Evolutionary conservation across 2,329 filamentous ascomycete genomes (phyloP), one percentile per base, ranked within the genome.

Genomic region (Beauveria brongniartii): DNA sequence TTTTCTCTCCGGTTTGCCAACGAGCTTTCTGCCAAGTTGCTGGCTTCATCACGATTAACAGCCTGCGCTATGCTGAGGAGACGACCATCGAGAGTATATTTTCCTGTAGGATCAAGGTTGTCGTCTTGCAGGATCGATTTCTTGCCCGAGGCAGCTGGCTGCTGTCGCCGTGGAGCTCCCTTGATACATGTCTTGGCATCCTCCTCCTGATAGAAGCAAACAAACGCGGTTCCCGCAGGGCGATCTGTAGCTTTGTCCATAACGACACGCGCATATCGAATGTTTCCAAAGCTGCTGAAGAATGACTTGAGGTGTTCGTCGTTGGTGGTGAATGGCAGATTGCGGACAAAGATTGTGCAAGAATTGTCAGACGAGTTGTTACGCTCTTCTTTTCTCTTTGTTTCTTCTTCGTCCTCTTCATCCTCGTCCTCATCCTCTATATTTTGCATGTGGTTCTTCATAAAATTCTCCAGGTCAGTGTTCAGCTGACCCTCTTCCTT

Each of bases 221-320:
- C 93, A 69, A 99, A 99, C 4, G 89, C 94, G 37, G 93, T 97
- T 28, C 94, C 94, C 53, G 90, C 91, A 2, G 94, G 91, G 56
- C 91, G 87, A 67, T 92, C 92, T 0, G 91, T 96, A 26, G 86
- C 84, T 52, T 82, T 87, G 71, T 99, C 93, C 71, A 95, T 83
- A 43, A 99, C 95, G 10, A 97, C 87, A 65, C 95, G 84, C 5
- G 93, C 94, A 72, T 97, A 99, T 43, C 92, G 85, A 44, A 97
- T 79, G n/a, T 82, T 82, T 28, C 94, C 95, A 69, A 99, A 97
- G 68, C 88, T 81, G n/a, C 79, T 78, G 70, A 99, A 99, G 72
- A 97, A 93, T 55, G 87, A 81, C 70, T 92, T 89, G 50, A 99
- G 83, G 54, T 85, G 82, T 56, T 92, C 88, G 68, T 99, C 92